A percentile compares a stretch with the other conserved stretches of the same genome.
These are phyloP conservation scores for Cryptococcus sp. DNA, from an alignment of 1,284 basidiomycete genomes.

Conservation along the genomic window DNA sequence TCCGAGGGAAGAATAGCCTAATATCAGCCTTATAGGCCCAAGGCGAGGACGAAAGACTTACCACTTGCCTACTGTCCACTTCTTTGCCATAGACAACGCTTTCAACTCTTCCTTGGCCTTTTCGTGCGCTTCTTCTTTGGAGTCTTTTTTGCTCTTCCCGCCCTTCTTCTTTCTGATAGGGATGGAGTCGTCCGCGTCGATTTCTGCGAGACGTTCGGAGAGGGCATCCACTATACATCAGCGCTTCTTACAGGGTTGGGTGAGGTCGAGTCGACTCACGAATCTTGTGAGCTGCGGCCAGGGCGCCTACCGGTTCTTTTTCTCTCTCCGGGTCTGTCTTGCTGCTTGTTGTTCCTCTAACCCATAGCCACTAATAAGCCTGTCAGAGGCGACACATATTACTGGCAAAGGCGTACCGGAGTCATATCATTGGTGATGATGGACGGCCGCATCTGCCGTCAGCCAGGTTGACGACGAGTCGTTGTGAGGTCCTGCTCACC, in stretches of 20 bases:
- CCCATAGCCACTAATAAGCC: constrained; percentile 24
- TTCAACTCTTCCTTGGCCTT: constrained; percentile 17
- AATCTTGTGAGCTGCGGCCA: constrained; percentile 12
- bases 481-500: constrained; percentile 6
- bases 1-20: constrained; percentile 25
- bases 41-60: constrained; percentile 4
- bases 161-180: constrained; percentile 22
- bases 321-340: constrained; percentile 16
- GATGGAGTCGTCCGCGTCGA: constrained; percentile 14
- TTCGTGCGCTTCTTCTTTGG: constrained; percentile 21
- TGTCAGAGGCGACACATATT: neutral
- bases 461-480: neutral
- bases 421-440: constrained; percentile 16
- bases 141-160: constrained; percentile 24
- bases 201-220: constrained; percentile 10
- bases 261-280: constrained; percentile 12
- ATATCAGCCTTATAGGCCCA: neutral
- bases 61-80: constrained; percentile 33
- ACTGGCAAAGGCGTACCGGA: constrained; percentile 8
- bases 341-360: constrained; percentile 2
- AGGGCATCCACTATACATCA: constrained; percentile 13
- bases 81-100: constrained; percentile 12
- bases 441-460: constrained; percentile 18
- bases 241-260: constrained; percentile 3
- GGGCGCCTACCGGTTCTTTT: constrained; percentile 3